phyloP scores from a whole-genome alignment of 2,329 filamentous ascomycete genomes.

The Talaromyces funiculosus region DNA sequence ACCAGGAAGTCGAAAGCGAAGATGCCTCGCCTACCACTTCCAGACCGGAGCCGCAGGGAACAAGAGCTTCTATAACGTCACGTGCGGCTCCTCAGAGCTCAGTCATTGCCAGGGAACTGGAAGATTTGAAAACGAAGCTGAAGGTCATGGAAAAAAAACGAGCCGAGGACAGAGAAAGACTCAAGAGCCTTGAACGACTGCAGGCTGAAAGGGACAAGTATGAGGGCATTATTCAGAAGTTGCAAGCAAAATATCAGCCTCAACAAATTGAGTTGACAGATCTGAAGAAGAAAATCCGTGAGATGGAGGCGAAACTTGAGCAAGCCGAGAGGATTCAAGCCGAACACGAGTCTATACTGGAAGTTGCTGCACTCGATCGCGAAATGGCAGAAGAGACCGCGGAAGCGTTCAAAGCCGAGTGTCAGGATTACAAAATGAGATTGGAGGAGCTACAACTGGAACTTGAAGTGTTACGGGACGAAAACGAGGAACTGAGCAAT shows the following conservation, averaged over 20 bases:
- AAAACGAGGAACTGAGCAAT: slow-evolving; percentile 76
- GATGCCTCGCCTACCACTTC: slow-evolving; percentile 20
- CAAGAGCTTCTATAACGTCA: slow-evolving; percentile 22
- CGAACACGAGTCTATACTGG: slow-evolving; percentile 77
- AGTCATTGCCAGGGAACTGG: slow-evolving; percentile 62
- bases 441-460: slow-evolving; percentile 83
- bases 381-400: slow-evolving; percentile 96
- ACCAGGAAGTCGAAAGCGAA: slow-evolving; percentile 20
- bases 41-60: slow-evolving; percentile 22
- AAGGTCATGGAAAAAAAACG: slow-evolving; percentile 83
- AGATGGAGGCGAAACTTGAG: slow-evolving; percentile 64
- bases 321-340: slow-evolving; percentile 68
- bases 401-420: slow-evolving; percentile 73
- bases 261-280: slow-evolving; percentile 75
- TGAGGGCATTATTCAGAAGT: slow-evolving; percentile 79
- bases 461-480: slow-evolving; percentile 76
- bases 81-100: slow-evolving; percentile 45
- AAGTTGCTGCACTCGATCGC: slow-evolving; percentile 80
- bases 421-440: slow-evolving; percentile 69
- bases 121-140: slow-evolving; percentile 83
- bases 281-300: slow-evolving; percentile 70
- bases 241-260: slow-evolving; percentile 82
- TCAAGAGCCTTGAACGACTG: slow-evolving; percentile 71
- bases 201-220: slow-evolving; percentile 54
- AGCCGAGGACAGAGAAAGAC: slow-evolving; percentile 74